phyloP scores from a whole-genome alignment of 441 rosid species.

The Pelargonium exstipulatum region DNA sequence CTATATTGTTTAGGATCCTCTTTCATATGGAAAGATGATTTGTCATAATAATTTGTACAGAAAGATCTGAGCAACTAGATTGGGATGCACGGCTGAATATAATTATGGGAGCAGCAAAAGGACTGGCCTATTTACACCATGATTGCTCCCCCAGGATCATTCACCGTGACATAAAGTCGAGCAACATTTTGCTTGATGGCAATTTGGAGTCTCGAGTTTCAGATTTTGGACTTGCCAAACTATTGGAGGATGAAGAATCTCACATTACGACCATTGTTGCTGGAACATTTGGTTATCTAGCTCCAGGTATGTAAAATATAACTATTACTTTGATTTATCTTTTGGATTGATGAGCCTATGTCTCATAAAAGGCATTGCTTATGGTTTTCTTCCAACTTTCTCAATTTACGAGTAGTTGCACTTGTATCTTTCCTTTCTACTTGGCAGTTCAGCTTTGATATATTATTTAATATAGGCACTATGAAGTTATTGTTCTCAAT shows the following conservation, averaged over 20 bases:
- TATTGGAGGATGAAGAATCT: slow-evolving; percentile 92
- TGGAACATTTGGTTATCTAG: slow-evolving; percentile 96
- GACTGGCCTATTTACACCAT: slow-evolving; percentile 92
- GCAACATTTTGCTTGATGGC: slow-evolving; percentile 95
- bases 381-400: not conserved
- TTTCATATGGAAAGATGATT: slow-evolving; percentile 7
- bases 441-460: too few species aligned
- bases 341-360: not conserved
- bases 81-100: slow-evolving; percentile 95
- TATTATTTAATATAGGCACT: not conserved
- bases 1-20: slow-evolving; percentile 5
- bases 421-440: not conserved
- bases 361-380: not conserved
- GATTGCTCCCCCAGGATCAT: slow-evolving; percentile 98
- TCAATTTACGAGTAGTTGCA: not conserved
- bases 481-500: slow-evolving; percentile 9
- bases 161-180: slow-evolving; percentile 96
- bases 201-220: slow-evolving; percentile 97
- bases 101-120: slow-evolving; percentile 94
- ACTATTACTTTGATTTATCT: slow-evolving; percentile 15
- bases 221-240: slow-evolving; percentile 95
- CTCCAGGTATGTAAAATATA: slow-evolving; percentile 56
- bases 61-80: slow-evolving; percentile 78
- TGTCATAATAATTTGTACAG: slow-evolving; percentile 39
- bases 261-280: slow-evolving; percentile 98